Base-by-base conservation (phyloP, 2,329 filamentous ascomycete genomes). In the Aspergillus brasiliensis region DNA sequence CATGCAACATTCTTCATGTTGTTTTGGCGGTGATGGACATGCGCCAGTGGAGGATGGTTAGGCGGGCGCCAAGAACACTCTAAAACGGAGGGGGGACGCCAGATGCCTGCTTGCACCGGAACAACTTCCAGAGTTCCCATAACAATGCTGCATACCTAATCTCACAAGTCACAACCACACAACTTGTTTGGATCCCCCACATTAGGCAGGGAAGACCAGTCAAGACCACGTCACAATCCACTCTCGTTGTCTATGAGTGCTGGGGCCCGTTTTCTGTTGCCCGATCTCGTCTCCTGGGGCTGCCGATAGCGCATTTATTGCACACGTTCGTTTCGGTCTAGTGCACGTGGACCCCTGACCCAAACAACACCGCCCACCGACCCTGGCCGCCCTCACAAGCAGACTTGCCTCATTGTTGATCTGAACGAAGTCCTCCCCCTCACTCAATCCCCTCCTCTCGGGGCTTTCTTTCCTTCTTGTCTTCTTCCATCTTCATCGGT, bases 331-430 rank as follows among this genome's bases (percentile, higher is more conserved):
- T 49, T 28, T 49, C 25, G 46, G 46, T 28, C 46, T 56, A 58
- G 49, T 56, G 65, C 68, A 70, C 68, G 67, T 70, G 68, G 66
- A 68, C 68, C 67, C 68, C 68, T 70, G 68, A 68, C 67, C 66
- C 63, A 65, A 67, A 66, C 65, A 64, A 61, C 52, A 40, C 56
- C 59, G 42, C 63, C 58, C 56, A 57, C 55, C 58, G 57, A 57
- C 59, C 58, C 51, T 28, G 51, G 42, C 51, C 46, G 42, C 51
- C 46, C 25, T 17, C 17, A 17, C 25, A n/a, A 49, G 44, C 54
- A 59, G 57, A 57, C 59, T 46, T 23, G 42, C 51, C 53, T 57
- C 44, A 34, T 51, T 57, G 60, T 62, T 57, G 61, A 53, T 55
- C 51, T 64, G 63, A 60, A 64, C 63, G 48, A 61, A n/a, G 15